phyloP scores from a whole-genome alignment of 2,329 filamentous ascomycete genomes.

The Penicillium sp. region DNA sequence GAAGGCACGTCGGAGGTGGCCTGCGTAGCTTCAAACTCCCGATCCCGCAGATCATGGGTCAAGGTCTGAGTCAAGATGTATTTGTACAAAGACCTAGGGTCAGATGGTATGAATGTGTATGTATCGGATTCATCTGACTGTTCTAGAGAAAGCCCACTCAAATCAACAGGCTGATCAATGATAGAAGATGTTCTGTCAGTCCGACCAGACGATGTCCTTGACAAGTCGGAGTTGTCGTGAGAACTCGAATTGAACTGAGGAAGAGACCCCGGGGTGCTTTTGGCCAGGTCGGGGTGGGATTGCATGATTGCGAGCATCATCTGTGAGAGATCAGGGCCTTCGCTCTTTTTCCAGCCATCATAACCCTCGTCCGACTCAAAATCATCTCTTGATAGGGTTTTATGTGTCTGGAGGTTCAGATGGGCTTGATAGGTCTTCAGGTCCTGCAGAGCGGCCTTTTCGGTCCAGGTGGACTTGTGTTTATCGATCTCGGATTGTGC shows the following conservation, averaged over 20 bases:
- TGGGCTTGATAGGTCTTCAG: constrained; percentile 91
- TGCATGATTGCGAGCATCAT: constrained; percentile 92
- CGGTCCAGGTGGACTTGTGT: constrained; percentile 80
- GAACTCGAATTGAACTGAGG: constrained; percentile 54
- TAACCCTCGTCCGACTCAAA: constrained; percentile 90
- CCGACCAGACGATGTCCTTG: constrained; percentile 48
- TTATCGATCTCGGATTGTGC: constrained; percentile 85
- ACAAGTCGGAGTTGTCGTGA: constrained; percentile 46
- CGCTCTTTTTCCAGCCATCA: constrained; percentile 86
- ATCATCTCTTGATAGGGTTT: constrained; percentile 76
- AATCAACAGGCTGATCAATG: constrained; percentile 64
- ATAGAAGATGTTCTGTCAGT: constrained; percentile 53
- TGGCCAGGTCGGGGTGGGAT: constrained; percentile 80
- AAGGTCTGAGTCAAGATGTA: constrained; percentile 77
- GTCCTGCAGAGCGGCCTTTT: constrained; percentile 84
- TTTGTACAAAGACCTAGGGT: constrained; percentile 79
- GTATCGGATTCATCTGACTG: constrained; percentile 52
- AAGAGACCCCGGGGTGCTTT: constrained; percentile 64
- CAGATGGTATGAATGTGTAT: constrained; percentile 87
- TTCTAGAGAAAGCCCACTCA: constrained; percentile 61
- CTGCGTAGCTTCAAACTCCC: constrained; percentile 52
- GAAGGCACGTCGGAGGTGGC: constrained; percentile 50
- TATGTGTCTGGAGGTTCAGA: constrained; percentile 74
- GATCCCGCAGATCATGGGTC: constrained; percentile 58
- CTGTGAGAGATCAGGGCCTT: constrained; percentile 80